A percentile compares a stretch with the other conserved stretches of the same genome.
These are phyloP conservation scores for Aspergillus phoenicis DNA, from an alignment of 2,329 filamentous ascomycete genomes.

Conservation along the genomic window DNA sequence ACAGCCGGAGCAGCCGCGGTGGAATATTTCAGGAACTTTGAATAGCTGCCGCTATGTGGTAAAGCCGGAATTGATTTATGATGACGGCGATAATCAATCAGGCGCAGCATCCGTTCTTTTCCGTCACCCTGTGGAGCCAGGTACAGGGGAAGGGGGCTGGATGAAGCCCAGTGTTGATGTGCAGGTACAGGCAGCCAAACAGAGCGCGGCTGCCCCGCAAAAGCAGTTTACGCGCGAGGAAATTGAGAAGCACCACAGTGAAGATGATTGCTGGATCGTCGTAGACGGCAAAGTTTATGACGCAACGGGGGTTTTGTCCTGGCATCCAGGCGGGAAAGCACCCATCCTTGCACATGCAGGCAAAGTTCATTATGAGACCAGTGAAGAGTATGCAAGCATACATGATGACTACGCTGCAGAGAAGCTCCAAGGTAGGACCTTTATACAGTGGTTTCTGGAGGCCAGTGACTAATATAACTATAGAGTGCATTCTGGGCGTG, in stretches of 20 bases:
- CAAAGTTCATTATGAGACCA: conserved; percentile 53
- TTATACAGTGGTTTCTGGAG: not conserved
- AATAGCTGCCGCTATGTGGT: conserved; percentile 57
- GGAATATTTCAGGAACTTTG: conserved; percentile 57
- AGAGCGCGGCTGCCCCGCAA: conserved; percentile 48
- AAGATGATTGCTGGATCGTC: conserved; percentile 58
- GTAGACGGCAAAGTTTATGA: conserved; percentile 57
- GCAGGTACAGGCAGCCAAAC: conserved; percentile 49
- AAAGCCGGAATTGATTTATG: conserved; percentile 42
- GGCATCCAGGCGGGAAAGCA: conserved; percentile 55
- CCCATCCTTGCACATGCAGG: conserved; percentile 55
- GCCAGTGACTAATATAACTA: conserved; percentile 11
- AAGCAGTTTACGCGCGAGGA: conserved; percentile 58
- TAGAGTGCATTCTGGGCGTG: conserved; percentile 55
- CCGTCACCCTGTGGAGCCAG: conserved; percentile 52
- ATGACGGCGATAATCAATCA: conserved; percentile 31
- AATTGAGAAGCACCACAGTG: conserved; percentile 54
- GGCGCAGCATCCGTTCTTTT: conserved; percentile 41
- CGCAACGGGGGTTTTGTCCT: conserved; percentile 49
- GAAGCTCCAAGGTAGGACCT: conserved; percentile 49
- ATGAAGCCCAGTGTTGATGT: conserved; percentile 54
- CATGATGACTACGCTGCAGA: conserved; percentile 56
- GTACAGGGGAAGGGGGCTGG: conserved; percentile 51
- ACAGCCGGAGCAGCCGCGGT: conserved; percentile 49
- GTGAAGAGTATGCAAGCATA: conserved; percentile 53